A percentile compares a stretch with the other conserved stretches of the same genome.
Evolutionary conservation across 768 basidiomycete genomes (phyloP).

Genomic region (Boletus subcaerulescens): DNA sequence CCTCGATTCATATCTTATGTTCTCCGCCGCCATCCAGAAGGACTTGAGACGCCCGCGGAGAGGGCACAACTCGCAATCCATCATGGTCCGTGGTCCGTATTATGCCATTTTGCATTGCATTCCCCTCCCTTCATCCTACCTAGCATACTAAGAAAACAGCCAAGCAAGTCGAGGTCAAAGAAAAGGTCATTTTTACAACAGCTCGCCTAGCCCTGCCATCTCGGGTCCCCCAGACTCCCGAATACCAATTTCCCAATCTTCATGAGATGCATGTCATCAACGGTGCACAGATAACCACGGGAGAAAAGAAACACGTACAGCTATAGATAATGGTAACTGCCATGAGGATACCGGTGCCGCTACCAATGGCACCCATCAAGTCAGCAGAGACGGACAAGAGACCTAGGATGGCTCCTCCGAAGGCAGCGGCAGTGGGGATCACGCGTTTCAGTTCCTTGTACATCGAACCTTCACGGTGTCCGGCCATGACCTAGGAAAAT

Average conservation of each 20-base stretch:
- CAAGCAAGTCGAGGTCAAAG: constrained; percentile 1
- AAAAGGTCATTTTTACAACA: constrained; percentile 47
- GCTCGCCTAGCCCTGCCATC: constrained; percentile 75
- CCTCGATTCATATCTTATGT: neutral
- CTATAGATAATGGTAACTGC: constrained; percentile 97
- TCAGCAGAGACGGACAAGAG: constrained; percentile 89
- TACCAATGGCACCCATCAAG: constrained; percentile 93
- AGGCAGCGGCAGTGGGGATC: constrained; percentile 95
- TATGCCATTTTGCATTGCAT: constrained; percentile 1
- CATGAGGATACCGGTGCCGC: constrained; percentile 95
- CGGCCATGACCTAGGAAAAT: constrained; percentile 61
- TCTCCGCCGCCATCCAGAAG: neutral
- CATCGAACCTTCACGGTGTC: constrained; percentile 96
- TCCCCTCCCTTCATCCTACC: constrained; percentile 9
- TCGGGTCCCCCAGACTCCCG: constrained; percentile 80
- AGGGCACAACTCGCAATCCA: neutral
- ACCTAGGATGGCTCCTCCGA: constrained; percentile 96
- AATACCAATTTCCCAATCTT: constrained; percentile 93
- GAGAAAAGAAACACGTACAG: constrained; percentile 29
- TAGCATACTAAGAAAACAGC: constrained; percentile 1
- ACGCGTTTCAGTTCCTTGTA: constrained; percentile 99
- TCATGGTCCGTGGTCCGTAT: neutral
- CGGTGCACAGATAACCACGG: neutral
- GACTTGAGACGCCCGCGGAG: neutral
- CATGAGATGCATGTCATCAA: neutral